Evolutionary conservation across 805 yeast genomes (phyloP), one percentile per base, ranked within the genome.

Genomic region (Ogataea zsoltii): DNA sequence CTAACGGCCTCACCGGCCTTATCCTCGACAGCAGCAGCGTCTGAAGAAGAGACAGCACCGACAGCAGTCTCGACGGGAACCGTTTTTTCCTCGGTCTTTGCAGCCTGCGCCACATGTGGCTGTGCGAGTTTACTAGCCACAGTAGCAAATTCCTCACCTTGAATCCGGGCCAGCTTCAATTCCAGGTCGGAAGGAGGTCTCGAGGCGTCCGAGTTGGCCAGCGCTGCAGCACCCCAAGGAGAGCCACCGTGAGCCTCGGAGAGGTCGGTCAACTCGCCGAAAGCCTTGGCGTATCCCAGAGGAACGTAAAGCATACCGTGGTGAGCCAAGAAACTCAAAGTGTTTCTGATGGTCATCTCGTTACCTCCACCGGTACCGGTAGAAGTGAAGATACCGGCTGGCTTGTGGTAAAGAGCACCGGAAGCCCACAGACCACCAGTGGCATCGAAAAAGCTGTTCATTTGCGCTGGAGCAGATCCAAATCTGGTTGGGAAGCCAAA

Each of bases 401-500:
- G 80, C 70, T 88, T 88, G 56, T 90, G 91, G 63, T 76, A 71
- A 51, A 86, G 71, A 23, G 81, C 79, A 61, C 94, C 92, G 15
- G 62, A 42, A 38, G 85, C 88, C 96, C 96, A 88, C 56, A 85
- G 71, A 28, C 82, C 82, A 62, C 94, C 94, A 35, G 91, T 83
- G 45, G 80, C 66, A 60, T 85, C 96, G 79, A 86, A 79, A 74
- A 85, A 88, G 15, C 85, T 71, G 66, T 76, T 77, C 76, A 83
- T 77, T 67, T 88, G 95, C 40, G 88, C 85, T 44, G 96, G 92
- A 68, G 75, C 68, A 65, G 75, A 79, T 68, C 96, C 97, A 63
- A 70, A 89, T 69, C 96, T 81, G 45, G 96, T 85, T 59, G 96
- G 95, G 56, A 86, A 66, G 62, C 96, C 97, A 57, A 89, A 86